These are phyloP conservation scores for Hymenotorrendiella dingleyae DNA, from an alignment of 2,329 filamentous ascomycete species.

Conservation along the genomic window DNA sequence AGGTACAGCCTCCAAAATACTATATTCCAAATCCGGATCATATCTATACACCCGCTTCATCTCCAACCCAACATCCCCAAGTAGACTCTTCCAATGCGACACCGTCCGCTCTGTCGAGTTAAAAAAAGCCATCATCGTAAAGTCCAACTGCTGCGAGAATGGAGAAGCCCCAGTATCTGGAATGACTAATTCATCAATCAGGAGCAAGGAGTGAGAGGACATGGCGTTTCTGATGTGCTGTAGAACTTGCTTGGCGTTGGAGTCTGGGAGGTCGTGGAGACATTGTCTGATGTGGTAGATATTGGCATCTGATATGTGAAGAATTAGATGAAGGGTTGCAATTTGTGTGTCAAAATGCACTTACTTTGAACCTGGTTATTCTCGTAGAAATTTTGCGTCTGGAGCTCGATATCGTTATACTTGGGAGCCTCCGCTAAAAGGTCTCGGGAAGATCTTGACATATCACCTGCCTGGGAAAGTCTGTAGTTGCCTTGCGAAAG, in stretches of 20 bases:
- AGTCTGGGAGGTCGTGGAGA: slow-evolving; percentile 22
- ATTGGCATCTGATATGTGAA: slow-evolving; percentile 1
- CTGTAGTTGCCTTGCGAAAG: slow-evolving; percentile 33
- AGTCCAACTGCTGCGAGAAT: background rate
- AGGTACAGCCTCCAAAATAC: slow-evolving; percentile 3
- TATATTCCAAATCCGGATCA: background rate
- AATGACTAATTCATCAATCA: slow-evolving; percentile 4
- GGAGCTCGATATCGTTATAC: background rate
- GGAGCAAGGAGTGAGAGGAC: background rate
- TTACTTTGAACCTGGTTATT: background rate
- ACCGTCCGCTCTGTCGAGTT: background rate
- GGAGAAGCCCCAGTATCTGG: background rate
- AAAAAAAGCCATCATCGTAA: slow-evolving; percentile 3
- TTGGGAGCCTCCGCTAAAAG: background rate
- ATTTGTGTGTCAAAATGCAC: background rate
- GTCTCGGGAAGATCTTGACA: background rate
- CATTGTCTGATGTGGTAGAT: background rate
- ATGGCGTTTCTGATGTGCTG: background rate
- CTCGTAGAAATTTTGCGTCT: slow-evolving; percentile 2
- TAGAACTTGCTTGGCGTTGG: background rate
- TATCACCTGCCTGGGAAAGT: background rate
- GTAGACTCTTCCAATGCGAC: background rate
- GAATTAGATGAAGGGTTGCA: background rate
- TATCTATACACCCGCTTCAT: background rate
- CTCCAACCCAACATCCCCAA: background rate